These are phyloP conservation scores for Pyricularia pennisetigena DNA, from an alignment of 2,329 filamentous ascomycete species.

Conservation along the genomic window DNA sequence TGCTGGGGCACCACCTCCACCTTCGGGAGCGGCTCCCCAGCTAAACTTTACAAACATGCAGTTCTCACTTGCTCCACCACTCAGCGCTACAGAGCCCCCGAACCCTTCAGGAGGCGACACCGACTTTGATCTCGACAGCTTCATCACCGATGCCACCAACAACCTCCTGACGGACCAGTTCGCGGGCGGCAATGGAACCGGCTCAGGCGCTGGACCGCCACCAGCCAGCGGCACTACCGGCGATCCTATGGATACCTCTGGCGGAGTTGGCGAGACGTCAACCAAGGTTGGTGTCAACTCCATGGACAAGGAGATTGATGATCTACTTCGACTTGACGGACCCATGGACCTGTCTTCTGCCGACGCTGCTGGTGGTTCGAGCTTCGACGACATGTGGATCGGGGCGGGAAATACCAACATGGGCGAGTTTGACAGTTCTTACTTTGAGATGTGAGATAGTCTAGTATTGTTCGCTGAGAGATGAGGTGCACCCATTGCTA, in stretches of 20 bases:
- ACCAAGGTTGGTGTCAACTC: conserved; percentile 3
- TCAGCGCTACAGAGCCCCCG: conserved; percentile 7
- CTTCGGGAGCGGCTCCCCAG: conserved; percentile 18
- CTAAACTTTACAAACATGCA: conserved; percentile 47
- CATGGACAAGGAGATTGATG: conserved; percentile 27
- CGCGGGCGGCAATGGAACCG: background rate
- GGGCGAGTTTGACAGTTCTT: conserved; percentile 36
- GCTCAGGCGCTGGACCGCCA: background rate
- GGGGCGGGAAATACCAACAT: conserved; percentile 32
- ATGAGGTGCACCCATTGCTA: background rate
- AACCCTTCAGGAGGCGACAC: conserved; percentile 16
- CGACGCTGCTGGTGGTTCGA: conserved; percentile 24
- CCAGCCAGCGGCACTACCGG: background rate
- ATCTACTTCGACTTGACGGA: conserved; percentile 35
- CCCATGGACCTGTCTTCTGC: conserved; percentile 6
- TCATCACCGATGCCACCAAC: conserved; percentile 21
- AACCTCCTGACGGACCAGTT: conserved; percentile 12
- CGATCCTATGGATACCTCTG: background rate
- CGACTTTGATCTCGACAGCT: conserved; percentile 35
- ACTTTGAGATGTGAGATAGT: conserved; percentile 24
- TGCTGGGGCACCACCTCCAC: conserved; percentile 7
- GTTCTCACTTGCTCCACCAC: conserved; percentile 35
- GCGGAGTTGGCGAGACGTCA: background rate
- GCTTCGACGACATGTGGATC: conserved; percentile 41
- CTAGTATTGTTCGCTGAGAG: background rate